These are phyloP conservation scores for Acanthamoeba sp. DNA, from an alignment of 208 protist genomes.

Conservation along the genomic window DNA sequence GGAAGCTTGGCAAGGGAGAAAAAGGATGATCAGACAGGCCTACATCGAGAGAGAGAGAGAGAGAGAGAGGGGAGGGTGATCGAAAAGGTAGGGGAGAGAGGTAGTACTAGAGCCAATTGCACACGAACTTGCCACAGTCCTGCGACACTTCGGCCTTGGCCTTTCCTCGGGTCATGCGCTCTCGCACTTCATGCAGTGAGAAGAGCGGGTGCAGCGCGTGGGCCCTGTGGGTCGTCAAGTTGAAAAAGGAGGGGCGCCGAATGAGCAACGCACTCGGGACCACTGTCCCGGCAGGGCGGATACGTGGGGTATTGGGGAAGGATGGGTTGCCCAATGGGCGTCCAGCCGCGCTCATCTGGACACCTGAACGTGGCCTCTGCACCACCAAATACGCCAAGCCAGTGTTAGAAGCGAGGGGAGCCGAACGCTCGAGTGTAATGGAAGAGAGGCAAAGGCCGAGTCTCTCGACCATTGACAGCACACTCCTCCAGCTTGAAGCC, in stretches of 20 bases:
- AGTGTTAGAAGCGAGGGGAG: no score
- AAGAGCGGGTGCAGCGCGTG: not conserved
- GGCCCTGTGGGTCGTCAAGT: not conserved
- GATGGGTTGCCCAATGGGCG: not conserved
- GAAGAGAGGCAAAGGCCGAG: not conserved
- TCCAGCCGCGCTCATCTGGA: slow-evolving; percentile 16
- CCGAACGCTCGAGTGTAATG: not conserved
- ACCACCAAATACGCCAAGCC: not conserved
- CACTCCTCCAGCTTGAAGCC: slow-evolving; percentile 4
- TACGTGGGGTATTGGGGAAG: not conserved
- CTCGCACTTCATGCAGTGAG: not conserved
- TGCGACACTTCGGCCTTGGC: not conserved
- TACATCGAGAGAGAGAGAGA: not conserved
- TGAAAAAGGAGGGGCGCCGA: not conserved
- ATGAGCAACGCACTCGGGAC: no score
- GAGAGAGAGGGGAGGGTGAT: not conserved
- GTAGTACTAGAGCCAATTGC: slow-evolving; percentile 37
- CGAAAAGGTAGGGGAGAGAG: not conserved
- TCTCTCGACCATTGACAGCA: not conserved
- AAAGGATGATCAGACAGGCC: not conserved
- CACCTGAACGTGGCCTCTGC: slow-evolving; percentile 21
- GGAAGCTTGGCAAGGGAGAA: not conserved
- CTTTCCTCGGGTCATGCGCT: not conserved
- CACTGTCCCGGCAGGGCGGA: no score
- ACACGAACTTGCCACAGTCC: slow-evolving; percentile 35